phyloP scores from a whole-genome alignment of 208 protist genomes.

The Acanthamoeba castellanii region DNA sequence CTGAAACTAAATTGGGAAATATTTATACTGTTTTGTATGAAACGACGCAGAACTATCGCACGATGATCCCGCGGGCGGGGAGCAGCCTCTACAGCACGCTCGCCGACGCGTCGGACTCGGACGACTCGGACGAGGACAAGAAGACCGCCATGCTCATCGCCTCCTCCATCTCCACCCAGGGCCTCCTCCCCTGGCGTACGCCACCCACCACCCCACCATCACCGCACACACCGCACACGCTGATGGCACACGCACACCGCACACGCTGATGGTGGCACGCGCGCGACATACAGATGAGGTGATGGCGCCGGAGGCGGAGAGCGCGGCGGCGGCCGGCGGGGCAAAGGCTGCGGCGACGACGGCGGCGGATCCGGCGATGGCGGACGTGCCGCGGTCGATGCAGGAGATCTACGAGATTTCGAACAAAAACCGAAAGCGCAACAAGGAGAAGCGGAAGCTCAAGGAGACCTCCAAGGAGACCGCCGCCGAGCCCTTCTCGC shows the following conservation, averaged over 20 bases:
- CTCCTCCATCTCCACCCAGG: constrained; percentile 48
- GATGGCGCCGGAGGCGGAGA: not conserved
- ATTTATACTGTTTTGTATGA: too few species aligned
- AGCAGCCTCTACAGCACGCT: constrained; percentile 20
- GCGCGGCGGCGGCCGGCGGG: not conserved
- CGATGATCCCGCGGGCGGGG: not conserved
- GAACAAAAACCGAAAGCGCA: constrained; percentile 59
- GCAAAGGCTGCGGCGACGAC: not conserved
- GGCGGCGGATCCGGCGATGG: not conserved
- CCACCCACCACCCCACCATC: not conserved
- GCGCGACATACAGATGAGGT: constrained; percentile 23
- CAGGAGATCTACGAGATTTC: constrained; percentile 58
- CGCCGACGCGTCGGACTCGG: not conserved
- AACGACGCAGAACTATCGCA: not conserved
- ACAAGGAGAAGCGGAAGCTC: constrained; percentile 71
- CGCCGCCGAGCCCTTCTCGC: constrained; percentile 18
- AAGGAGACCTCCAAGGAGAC: constrained; percentile 55
- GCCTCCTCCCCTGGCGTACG: constrained; percentile 36
- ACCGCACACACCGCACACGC: too few species aligned
- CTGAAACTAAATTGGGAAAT: too few species aligned
- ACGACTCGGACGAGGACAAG: constrained; percentile 36
- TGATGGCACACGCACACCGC: too few species aligned
- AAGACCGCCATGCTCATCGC: constrained; percentile 63
- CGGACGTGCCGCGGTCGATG: constrained; percentile 44
- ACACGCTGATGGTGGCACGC: not conserved